Evolutionary conservation across 1,284 basidiomycete species (phyloP), one percentile per base, ranked within the genome.

Genomic region (Boletus semigastroideus): DNA sequence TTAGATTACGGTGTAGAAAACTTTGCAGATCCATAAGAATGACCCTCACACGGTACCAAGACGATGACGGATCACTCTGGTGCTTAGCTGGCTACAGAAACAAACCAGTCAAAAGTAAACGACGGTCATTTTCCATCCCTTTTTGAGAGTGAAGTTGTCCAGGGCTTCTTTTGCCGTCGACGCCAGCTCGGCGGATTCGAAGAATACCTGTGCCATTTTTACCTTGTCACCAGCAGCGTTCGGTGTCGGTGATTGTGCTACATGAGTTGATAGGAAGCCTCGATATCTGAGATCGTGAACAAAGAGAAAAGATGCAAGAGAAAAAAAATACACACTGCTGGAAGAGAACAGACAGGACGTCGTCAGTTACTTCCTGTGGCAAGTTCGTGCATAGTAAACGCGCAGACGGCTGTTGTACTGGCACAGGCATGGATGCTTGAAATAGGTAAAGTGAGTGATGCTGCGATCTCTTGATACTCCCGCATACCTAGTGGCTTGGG

Each of bases 121-220:
- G 51, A 93, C 89, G 48, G 78, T 78, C 88, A 93, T 91, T 55
- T 80, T 73, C 84, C 88, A 90, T 41, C 82, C 87, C 61, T 87
- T 87, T 73, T 91, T 90, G 55, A 94, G 72, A 34, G 85, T 79
- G 68, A 92, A 92, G 48, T 84, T 86, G 66, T 92, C 79, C 56
- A 94, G 67, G 8, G 86, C 90, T 50, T 87, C 82, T 73, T 85
- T 90, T 51, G 92, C 92, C 11, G 79, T 79, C 12, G 81, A 72
- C n/a, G 90, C 88, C 25, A 87, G 76, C 48, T 86, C 82, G 6
- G 84, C 71, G 7, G 80, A 80, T 61, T 92, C 87, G 72, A 87
- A 94, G 28, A 79, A 65, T 22, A 88, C 87, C 63, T 91, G 86
- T 3, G 87, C 88, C 74, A 87, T 80, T 71, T 90, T 90, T 39